Percentiles rank a stretch among this genome's conserved stretches.
phyloP scores from a whole-genome alignment of 257 asterid genomes.

The Misopates orontium region DNA sequence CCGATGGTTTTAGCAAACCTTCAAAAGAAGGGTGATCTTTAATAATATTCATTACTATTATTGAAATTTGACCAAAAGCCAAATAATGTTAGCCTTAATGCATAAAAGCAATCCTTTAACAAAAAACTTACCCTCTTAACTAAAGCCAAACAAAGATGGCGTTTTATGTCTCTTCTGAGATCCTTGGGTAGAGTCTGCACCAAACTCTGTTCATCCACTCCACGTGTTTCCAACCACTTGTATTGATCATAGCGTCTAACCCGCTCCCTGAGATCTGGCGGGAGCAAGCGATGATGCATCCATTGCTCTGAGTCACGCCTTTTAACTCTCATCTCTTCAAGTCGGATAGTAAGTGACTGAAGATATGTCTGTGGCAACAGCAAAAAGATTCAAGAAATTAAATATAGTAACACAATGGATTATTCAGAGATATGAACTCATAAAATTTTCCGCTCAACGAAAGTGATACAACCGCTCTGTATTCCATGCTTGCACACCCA shows the following conservation, averaged over 20 bases:
- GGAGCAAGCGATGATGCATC: slow-evolving; percentile 99
- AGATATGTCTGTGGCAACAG: slow-evolving; percentile 79
- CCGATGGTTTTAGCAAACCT: too few species aligned
- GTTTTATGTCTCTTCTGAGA: slow-evolving; percentile 95
- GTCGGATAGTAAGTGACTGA: slow-evolving; percentile 94
- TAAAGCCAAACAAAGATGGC: slow-evolving; percentile 95
- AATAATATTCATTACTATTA: too few species aligned
- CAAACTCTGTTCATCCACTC: slow-evolving; percentile 89
- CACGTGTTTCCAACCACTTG: slow-evolving; percentile 98
- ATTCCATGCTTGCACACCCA: slow-evolving; percentile 1
- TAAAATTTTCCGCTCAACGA: neutral
- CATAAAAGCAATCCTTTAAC: slow-evolving; percentile 7
- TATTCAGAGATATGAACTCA: slow-evolving; percentile 17
- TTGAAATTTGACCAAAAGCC: too few species aligned
- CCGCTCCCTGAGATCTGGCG: slow-evolving; percentile 85
- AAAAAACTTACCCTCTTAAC: slow-evolving; percentile 79
- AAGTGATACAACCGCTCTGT: neutral
- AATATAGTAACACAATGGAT: neutral
- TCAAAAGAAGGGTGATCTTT: too few species aligned
- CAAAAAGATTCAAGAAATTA: slow-evolving; percentile 8
- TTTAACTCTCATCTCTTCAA: slow-evolving; percentile 98
- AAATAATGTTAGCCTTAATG: neutral
- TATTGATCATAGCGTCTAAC: slow-evolving; percentile 97
- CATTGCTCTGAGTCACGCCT: slow-evolving; percentile 99
- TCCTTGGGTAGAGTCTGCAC: slow-evolving; percentile 94